Evolutionary conservation across 306 rosid species (phyloP).

Genomic region (Lotus japonicus): DNA sequence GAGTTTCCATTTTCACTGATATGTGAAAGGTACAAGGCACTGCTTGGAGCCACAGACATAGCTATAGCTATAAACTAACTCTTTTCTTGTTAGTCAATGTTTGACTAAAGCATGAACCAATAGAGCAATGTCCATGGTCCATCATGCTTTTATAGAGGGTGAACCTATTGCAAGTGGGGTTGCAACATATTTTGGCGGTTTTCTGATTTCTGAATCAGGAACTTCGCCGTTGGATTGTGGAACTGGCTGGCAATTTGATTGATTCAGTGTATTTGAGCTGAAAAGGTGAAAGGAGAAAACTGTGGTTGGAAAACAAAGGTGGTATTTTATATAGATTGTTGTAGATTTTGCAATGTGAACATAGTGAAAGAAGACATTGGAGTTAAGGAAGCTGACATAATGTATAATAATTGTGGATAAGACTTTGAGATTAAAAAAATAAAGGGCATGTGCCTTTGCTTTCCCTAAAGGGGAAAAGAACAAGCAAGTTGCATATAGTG

Average conservation of each 20-base stretch:
- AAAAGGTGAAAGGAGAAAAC: background rate
- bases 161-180: background rate
- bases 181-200: constrained; percentile 1
- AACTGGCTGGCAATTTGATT: constrained; percentile 2
- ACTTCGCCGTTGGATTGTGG: background rate
- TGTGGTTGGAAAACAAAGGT: background rate
- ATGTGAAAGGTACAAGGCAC: background rate
- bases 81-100: too few species aligned
- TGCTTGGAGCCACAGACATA: constrained; percentile 15
- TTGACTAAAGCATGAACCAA: too few species aligned
- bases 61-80: too few species aligned
- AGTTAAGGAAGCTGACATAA: background rate
- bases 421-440: background rate
- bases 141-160: background rate
- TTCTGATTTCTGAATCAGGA: background rate
- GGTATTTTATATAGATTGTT: too few species aligned
- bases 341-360: background rate
- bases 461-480: too few species aligned
- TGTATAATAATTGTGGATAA: background rate
- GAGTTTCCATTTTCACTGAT: background rate
- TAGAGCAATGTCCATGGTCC: background rate
- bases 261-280: background rate
- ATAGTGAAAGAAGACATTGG: background rate
- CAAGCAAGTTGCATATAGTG: too few species aligned
- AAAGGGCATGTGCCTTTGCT: too few species aligned